These are phyloP conservation scores for Hypericum androsaemum DNA, from an alignment of 345 rosid genomes.

Conservation along the genomic window DNA sequence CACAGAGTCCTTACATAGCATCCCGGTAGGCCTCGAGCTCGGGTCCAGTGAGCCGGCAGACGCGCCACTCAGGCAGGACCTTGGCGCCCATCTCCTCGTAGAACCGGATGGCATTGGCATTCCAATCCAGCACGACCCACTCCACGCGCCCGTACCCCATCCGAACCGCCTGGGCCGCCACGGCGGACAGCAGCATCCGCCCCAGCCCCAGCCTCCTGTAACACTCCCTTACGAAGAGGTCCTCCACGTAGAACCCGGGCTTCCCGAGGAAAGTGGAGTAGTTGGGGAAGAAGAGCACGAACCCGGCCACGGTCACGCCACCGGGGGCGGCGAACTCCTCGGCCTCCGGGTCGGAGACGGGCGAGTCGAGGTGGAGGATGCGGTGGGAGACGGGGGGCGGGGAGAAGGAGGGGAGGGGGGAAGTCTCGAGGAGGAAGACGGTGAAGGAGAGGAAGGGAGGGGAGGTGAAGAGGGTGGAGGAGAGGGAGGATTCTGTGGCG, in stretches of 20 bases:
- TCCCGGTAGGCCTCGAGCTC: slow-evolving; percentile 55
- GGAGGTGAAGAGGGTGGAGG: slow-evolving; percentile 63
- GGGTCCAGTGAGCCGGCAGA: slow-evolving; percentile 79
- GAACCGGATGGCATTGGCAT: slow-evolving; percentile 67
- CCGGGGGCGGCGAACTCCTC: slow-evolving; percentile 27
- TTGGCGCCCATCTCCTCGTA: slow-evolving; percentile 87
- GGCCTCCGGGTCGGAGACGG: slow-evolving; percentile 46
- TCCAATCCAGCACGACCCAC: slow-evolving; percentile 93
- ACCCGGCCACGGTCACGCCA: slow-evolving; percentile 57
- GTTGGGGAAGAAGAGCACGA: slow-evolving; percentile 71
- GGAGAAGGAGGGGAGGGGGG: slow-evolving; percentile 28
- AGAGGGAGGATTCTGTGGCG: slow-evolving; percentile 72
- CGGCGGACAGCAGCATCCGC: slow-evolving; percentile 60
- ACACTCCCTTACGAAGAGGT: slow-evolving; percentile 70
- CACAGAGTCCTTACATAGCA: slow-evolving; percentile 9
- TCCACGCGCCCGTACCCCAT: slow-evolving; percentile 87
- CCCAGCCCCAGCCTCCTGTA: slow-evolving; percentile 78
- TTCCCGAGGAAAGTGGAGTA: slow-evolving; percentile 60
- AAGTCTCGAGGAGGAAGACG: slow-evolving; percentile 69
- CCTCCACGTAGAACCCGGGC: slow-evolving; percentile 80
- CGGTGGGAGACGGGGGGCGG: slow-evolving; percentile 23
- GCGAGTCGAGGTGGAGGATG: slow-evolving; percentile 35
- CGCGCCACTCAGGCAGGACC: slow-evolving; percentile 64
- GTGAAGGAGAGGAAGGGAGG: slow-evolving; percentile 75
- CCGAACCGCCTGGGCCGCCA: slow-evolving; percentile 75